Evolutionary conservation across 2,329 filamentous ascomycete species (phyloP).

Genomic region (Cladobotryum protrusum): DNA sequence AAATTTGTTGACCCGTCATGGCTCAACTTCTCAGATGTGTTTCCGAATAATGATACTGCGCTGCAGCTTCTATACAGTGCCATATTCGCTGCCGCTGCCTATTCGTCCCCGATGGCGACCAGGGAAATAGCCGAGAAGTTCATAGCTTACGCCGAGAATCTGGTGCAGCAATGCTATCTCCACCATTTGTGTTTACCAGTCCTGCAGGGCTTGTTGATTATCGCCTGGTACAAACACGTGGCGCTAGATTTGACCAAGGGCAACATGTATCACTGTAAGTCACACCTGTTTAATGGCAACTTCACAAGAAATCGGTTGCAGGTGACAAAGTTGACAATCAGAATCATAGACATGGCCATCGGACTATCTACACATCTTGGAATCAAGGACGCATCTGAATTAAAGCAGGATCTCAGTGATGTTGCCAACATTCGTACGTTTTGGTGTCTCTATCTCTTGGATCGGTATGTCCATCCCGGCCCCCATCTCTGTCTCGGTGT

Average conservation of each 20-base stretch:
- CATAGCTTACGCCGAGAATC: constrained; percentile 7
- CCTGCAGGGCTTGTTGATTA: constrained; percentile 4
- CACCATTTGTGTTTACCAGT: constrained; percentile 8
- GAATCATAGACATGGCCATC: constrained; percentile 7
- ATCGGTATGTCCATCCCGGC: constrained; percentile 3
- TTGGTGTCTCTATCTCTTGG: constrained; percentile 8
- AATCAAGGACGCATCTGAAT: not conserved
- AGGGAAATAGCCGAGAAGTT: constrained; percentile 5
- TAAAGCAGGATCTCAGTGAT: constrained; percentile 1
- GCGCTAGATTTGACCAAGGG: constrained; percentile 7
- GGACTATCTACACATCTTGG: constrained; percentile 7
- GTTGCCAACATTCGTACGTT: constrained; percentile 7
- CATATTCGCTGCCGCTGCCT: constrained; percentile 5
- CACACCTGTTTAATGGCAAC: too few species aligned
- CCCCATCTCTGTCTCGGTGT: not conserved
- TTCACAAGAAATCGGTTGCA: too few species aligned
- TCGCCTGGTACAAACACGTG: constrained; percentile 9
- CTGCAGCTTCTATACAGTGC: constrained; percentile 8
- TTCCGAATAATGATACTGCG: constrained; percentile 8
- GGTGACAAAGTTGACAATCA: too few species aligned
- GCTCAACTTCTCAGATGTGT: constrained; percentile 9
- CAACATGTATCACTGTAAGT: constrained; percentile 9
- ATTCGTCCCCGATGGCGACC: constrained; percentile 3
- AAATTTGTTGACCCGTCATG: constrained; percentile 9
- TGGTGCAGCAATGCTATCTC: constrained; percentile 9